Base-by-base conservation (phyloP, 768 basidiomycete species). In the Terana coerulea region DNA sequence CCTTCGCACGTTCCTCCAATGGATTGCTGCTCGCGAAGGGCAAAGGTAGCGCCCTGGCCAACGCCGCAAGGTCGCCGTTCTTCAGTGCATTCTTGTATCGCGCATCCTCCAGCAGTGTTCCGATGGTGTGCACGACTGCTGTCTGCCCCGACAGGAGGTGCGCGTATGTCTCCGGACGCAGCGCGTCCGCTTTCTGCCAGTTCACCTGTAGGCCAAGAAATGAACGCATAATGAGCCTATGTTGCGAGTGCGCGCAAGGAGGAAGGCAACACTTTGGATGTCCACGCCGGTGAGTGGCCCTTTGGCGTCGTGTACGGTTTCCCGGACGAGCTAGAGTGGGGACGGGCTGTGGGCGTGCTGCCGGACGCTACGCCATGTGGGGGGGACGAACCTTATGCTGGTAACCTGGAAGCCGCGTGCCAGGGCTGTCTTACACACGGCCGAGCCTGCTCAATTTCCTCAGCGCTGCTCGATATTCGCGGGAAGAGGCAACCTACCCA, bases 121-220 rank as follows among this genome's bases (percentile, higher is more conserved):
- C 97, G 17, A 98, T 76, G 1, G 97, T 95, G 66, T 98, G 94
- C 31, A 99, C 92, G 25, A 98, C 86, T 1, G 87, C 91, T 21
- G 79, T 79, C 22, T 78, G 81, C 21, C 74, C 68, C 0, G 82
- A 75, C 42, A 98, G 75, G 19, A 94, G 70, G 49, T 82, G 72
- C 8, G 75, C 73, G 68, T 93, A 95, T 11, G 83, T 75, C 52
- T 81, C 72, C 0, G 93, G 92, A 29, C 80, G 70, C 47, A 95
- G 80, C 7, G 94, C 95, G 52, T 91, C 83, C 24, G 84, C 97
- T 56, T 75, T 75, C 63, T 84, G 80, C 95, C 95, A 99, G 58
- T 86, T 79, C 17, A 98, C 91, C 89, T 93, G 67, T 35, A 25
- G 48, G 45, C 17, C 46, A 24, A 26, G 17, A 22, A 39, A 33